A percentile compares a stretch with the other conserved stretches of the same genome.
phyloP scores from a whole-genome alignment of 2,329 filamentous ascomycete species.

The Claviceps sp. region DNA sequence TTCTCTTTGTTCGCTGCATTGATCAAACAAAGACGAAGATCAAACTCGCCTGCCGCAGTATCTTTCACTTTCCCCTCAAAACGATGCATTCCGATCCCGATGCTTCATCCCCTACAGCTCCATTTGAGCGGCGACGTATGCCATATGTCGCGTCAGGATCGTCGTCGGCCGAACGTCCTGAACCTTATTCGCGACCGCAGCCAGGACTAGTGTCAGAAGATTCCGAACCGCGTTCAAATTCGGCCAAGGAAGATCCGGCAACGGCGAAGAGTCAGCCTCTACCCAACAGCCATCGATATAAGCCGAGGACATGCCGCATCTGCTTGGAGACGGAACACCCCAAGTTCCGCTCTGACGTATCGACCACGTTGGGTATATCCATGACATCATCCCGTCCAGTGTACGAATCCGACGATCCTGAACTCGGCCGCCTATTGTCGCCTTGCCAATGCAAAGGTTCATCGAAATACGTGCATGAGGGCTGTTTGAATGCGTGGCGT shows the following conservation, averaged over 20 bases:
- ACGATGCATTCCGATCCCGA: constrained; percentile 15
- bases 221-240: background rate
- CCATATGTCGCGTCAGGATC: constrained; percentile 2
- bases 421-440: constrained; percentile 65
- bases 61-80: background rate
- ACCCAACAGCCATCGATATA: constrained; percentile 36
- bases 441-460: constrained; percentile 92
- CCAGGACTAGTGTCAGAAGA: background rate
- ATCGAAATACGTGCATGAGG: constrained; percentile 87
- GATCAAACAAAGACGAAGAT: background rate
- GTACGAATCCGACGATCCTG: constrained; percentile 63
- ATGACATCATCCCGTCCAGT: constrained; percentile 21
- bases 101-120: constrained; percentile 13
- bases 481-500: constrained; percentile 75
- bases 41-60: background rate
- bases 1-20: background rate
- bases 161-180: background rate
- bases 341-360: constrained; percentile 26
- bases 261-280: constrained; percentile 7
- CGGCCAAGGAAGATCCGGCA: constrained; percentile 1
- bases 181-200: constrained; percentile 1
- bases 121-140: constrained; percentile 1
- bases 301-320: constrained; percentile 71
- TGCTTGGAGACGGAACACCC: constrained; percentile 59
- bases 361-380: constrained; percentile 21